These are phyloP conservation scores for Cyclanthera cordifolia DNA, from an alignment of 306 rosid genomes.

Conservation along the genomic window DNA sequence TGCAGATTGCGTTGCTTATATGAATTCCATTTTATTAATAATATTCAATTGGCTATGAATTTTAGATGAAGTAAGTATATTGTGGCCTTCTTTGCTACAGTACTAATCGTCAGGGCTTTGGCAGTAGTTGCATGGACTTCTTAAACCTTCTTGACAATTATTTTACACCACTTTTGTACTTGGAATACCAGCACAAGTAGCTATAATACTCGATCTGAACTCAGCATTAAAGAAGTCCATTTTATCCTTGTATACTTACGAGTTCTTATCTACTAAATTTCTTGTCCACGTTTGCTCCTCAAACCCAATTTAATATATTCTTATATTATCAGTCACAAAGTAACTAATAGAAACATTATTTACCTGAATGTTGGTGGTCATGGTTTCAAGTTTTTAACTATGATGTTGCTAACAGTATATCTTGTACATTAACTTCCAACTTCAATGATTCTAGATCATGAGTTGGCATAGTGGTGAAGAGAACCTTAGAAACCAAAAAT, in stretches of 20 bases:
- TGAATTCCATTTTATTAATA: neutral
- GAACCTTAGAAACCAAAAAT: no score
- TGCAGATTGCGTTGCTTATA: slow-evolving; percentile 39
- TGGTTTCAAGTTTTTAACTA: neutral
- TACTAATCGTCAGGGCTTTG: neutral
- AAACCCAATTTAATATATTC: neutral
- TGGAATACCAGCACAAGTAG: neutral
- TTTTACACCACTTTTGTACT: neutral
- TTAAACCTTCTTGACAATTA: neutral
- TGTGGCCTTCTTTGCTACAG: neutral
- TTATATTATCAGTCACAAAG: neutral
- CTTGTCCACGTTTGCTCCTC: neutral
- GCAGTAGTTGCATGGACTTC: neutral
- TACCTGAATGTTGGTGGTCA: neutral
- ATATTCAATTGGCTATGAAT: neutral
- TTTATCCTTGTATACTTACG: neutral
- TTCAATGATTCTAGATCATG: no score
- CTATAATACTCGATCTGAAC: neutral
- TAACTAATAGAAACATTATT: neutral
- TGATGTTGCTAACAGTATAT: neutral
- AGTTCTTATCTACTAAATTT: neutral
- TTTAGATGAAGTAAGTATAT: neutral
- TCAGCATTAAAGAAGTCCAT: neutral
- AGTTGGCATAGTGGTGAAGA: no score
- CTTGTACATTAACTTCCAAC: neutral